Conservation (phyloP, 768 basidiomycete species). For the Holtermannia corniformis region DNA sequence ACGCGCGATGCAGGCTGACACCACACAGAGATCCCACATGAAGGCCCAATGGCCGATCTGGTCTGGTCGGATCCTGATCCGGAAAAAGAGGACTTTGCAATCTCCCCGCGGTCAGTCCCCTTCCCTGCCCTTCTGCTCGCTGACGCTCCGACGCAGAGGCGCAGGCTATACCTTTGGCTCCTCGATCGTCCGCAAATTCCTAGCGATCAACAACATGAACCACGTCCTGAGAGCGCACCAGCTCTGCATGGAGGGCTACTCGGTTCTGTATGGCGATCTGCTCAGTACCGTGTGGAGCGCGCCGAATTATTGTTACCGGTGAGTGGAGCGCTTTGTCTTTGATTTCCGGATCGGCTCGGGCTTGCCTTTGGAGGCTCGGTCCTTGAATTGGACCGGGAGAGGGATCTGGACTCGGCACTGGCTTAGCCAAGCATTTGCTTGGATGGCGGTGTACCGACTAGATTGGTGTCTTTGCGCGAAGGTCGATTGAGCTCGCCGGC, state of each 20-base stretch:
- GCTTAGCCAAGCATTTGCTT: no score
- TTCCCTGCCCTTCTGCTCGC: constrained; percentile 3
- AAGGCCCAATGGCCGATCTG: constrained; percentile 98
- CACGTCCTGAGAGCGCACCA: constrained; percentile 98
- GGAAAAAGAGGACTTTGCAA: constrained; percentile 98
- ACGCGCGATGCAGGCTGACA: constrained; percentile 5
- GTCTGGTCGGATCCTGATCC: constrained; percentile 99
- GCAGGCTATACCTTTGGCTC: constrained; percentile 99
- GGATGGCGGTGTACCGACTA: no score
- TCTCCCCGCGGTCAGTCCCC: constrained; percentile 77
- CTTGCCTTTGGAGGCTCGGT: neutral
- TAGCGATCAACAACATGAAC: constrained; percentile 89
- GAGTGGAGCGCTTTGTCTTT: constrained; percentile 2
- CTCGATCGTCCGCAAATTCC: constrained; percentile 94
- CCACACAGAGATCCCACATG: constrained; percentile 94
- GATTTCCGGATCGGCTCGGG: neutral
- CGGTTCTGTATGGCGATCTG: constrained; percentile 92
- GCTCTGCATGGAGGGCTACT: constrained; percentile 97
- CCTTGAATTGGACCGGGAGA: neutral
- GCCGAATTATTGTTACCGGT: constrained; percentile 90
- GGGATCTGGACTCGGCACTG: no score
- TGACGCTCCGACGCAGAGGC: constrained; percentile 50
- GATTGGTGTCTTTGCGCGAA: no score
- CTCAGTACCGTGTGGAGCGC: constrained; percentile 98
- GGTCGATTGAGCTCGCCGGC: no score